phyloP scores from a whole-genome alignment of 345 rosid species.

The Salix exigua region DNA sequence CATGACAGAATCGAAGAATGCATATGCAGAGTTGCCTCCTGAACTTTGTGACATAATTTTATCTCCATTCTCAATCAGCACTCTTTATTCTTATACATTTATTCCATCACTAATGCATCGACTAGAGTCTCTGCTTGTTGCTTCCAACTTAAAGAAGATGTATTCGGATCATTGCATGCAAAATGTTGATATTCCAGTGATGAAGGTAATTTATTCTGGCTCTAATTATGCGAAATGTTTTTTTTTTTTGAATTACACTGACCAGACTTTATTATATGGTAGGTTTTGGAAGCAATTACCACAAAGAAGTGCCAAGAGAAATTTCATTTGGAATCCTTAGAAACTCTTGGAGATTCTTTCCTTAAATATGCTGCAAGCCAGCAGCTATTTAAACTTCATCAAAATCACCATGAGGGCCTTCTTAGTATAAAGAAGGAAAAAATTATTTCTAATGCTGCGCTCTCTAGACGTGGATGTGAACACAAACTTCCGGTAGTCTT shows the following conservation, averaged over 20 bases:
- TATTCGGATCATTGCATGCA: constrained; percentile 34
- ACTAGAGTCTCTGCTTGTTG: constrained; percentile 71
- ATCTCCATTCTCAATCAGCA: constrained; percentile 61
- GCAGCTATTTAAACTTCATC: constrained; percentile 54
- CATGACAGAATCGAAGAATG: constrained; percentile 45
- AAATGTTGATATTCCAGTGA: constrained; percentile 55
- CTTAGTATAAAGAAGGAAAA: constrained; percentile 61
- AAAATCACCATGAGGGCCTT: constrained; percentile 70
- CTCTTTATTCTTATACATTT: constrained; percentile 65
- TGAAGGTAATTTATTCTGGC: constrained; percentile 47
- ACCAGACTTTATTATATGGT: constrained; percentile 10
- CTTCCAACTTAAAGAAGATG: constrained; percentile 57
- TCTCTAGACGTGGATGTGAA: constrained; percentile 64
- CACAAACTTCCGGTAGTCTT: constrained; percentile 63
- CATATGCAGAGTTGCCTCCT: constrained; percentile 74
- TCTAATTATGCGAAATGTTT: not conserved
- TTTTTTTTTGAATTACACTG: constrained; percentile 4
- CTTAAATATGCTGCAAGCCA: constrained; percentile 77
- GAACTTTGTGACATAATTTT: constrained; percentile 64
- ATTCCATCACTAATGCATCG: constrained; percentile 77
- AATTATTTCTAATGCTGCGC: constrained; percentile 62
- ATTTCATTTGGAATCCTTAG: constrained; percentile 80
- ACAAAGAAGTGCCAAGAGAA: constrained; percentile 73
- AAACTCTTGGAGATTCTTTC: constrained; percentile 93
- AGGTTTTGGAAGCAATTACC: constrained; percentile 90